Evolutionary conservation across 768 basidiomycete species (phyloP), one percentile per base, ranked within the genome.

Genomic region (Tricholoma terreum): DNA sequence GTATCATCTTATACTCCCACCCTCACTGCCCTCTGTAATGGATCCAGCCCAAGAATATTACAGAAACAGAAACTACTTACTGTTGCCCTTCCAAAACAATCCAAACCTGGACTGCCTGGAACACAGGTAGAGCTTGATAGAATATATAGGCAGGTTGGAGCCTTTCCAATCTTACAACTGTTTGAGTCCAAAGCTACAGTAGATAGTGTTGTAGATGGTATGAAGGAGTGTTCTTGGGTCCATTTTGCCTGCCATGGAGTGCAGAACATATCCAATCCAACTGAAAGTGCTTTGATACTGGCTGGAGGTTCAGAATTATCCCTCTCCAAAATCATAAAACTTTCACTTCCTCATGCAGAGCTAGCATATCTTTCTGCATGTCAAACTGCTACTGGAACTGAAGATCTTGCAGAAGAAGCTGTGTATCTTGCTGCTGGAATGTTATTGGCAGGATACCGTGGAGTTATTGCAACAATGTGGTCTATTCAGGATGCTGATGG

Each of bases 291-390:
- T 4, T 65, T 68, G 22, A 45, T 61, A 30, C 58, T 71, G 42
- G 55, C 65, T 24, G 58, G 65, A 33, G 59, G 61, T 4, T 22
- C 33, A 24, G 61, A 57, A 24, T 57, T 70, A 24, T 62, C 62
- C 52, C n/a, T 65, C 8, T 50, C 66, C 43, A 57, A 60, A 12
- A 62, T 71, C 35, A 63, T 61, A 43, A 53, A 22, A 63, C 49
- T 61, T 12, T 31, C 58, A 58, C 42, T 68, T 56, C 52, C 61
- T 11, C n/a, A 60, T 57, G 57, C 67, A 22, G 61, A 68, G 22
- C 62, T 80, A 14, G 79, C 75, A 1, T 75, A 77, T 61, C 71
- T 80, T 14, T 77, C 76, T 6, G 77, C 78, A 1, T 80, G 79
- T 56, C 67, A 79, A 54, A 79, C 75, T 15, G 75, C 74, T 3